Base-by-base conservation (phyloP, 2,329 filamentous ascomycete genomes). In the Elsinoe necatrix region DNA sequence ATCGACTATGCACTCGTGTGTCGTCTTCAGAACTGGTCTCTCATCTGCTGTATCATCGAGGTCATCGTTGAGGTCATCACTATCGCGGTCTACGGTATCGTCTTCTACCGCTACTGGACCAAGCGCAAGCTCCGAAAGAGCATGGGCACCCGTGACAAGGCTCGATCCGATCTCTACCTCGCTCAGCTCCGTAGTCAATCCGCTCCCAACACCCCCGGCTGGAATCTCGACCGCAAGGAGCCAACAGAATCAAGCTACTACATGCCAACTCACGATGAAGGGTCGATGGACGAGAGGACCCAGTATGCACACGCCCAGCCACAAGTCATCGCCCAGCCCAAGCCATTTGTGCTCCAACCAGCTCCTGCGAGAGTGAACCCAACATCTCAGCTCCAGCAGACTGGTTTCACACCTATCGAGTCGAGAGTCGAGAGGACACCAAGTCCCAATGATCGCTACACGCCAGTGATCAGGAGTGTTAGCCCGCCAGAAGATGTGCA, bases 1-100 rank as follows among this genome's bases (percentile, higher is more conserved):
- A 81, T 98, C 64, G 80, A 93, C 73, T 98, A 97, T 73, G 83
- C 83, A 23, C 85, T 98, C 52, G 80, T 97, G 63, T 98, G 93
- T 77, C 86, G 92, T 65, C 82, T 98, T 66, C 75, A 96, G 82
- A 93, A 95, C 75, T 98, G 93, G 93, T 81, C 86, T 39, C 80
- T 98, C 61, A 87, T 98, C 69, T 98, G 93, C 80, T 91, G 91
- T 74, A 86, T 98, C 69, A 97, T 98, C 70, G 93, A 98, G 73
- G 80, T 98, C 63, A 87, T 96, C 60, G 80, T 98, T 65, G 93
- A 97, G 69, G 81, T 88, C 63, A 86, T 97, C 68, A 89, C 87
- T 68, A 95, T 98, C 70, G 78, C 84, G 55, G 88, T 98, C 67
- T 98, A 98, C 79, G 89, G 82, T 67, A 81, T 96, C 68, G 84